Percentiles rank a stretch among this genome's conserved stretches.
These are phyloP conservation scores for Hansenula anomala DNA, from an alignment of 1,139 yeast species.

Conservation along the genomic window DNA sequence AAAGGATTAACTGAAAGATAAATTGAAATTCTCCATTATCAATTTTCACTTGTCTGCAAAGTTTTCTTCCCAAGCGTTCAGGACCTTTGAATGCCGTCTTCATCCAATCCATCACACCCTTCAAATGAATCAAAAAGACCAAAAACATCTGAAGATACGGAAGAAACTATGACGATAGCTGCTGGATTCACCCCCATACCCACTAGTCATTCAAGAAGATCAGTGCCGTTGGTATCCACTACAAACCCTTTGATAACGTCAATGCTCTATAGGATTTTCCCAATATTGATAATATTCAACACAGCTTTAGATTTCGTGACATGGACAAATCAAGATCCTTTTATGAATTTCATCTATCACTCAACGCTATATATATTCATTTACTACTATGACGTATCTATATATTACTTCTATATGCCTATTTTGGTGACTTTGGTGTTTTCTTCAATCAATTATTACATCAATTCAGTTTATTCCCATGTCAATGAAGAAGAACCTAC, in stretches of 20 bases:
- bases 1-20: too few relatives aligned
- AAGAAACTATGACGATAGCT: neutral
- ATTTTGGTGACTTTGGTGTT: conserved; percentile 5
- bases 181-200: conserved; percentile 4
- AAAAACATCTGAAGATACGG: neutral
- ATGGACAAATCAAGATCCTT: conserved; percentile 15
- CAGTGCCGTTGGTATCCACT: conserved; percentile 23
- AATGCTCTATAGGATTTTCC: conserved; percentile 42
- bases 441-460: conserved; percentile 13
- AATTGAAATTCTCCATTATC: too few relatives aligned
- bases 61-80: too few relatives aligned
- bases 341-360: conserved; percentile 13
- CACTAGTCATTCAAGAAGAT: conserved; percentile 2
- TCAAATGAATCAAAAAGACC: neutral
- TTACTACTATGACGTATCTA: conserved; percentile 8
- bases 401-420: conserved; percentile 5
- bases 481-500: conserved; percentile 34
- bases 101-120: neutral
- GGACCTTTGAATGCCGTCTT: neutral
- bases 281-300: conserved; percentile 36
- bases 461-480: conserved; percentile 16
- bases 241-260: conserved; percentile 43
- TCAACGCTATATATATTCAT: conserved; percentile 6
- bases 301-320: conserved; percentile 14
- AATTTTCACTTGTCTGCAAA: too few relatives aligned